Evolutionary conservation across 2,329 filamentous ascomycete species (phyloP).

Genomic region (Colletotrichum cereale): DNA sequence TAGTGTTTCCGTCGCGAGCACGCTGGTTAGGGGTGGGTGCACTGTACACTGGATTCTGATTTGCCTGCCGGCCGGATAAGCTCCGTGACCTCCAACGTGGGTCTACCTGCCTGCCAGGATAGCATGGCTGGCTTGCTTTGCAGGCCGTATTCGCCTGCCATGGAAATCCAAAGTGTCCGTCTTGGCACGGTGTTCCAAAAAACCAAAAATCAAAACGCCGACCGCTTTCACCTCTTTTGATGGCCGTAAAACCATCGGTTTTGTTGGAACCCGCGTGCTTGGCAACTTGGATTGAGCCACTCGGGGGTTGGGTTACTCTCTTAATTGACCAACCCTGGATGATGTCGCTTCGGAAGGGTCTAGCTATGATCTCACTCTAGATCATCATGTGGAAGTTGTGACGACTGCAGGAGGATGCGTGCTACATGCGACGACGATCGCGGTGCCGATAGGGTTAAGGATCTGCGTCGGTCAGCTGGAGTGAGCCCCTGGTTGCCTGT

Average conservation of each 20-base stretch:
- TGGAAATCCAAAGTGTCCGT: neutral
- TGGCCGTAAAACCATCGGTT: too few species aligned
- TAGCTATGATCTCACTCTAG: constrained; percentile 27
- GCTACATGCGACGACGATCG: constrained; percentile 26
- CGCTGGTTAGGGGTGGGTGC: neutral
- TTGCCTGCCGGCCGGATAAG: neutral
- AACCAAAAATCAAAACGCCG: too few species aligned
- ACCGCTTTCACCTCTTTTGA: too few species aligned
- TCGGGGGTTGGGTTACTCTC: neutral
- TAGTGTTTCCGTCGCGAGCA: neutral
- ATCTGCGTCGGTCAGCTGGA: constrained; percentile 29
- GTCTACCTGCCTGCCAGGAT: neutral
- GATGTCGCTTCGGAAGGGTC: neutral
- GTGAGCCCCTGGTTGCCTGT: constrained; percentile 4
- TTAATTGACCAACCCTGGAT: neutral
- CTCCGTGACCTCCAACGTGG: neutral
- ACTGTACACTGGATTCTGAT: neutral
- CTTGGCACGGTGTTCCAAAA: too few species aligned
- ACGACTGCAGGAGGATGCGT: constrained; percentile 18
- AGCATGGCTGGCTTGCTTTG: constrained; percentile 1
- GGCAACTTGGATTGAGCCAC: neutral
- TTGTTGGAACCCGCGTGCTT: too few species aligned
- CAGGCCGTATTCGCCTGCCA: neutral
- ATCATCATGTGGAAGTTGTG: constrained; percentile 33
- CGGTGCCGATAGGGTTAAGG: constrained; percentile 25